A percentile compares a stretch with the other conserved stretches of the same genome.
These are phyloP conservation scores for Globisporangium nunn DNA, from an alignment of 352 stramenopile genomes.

Conservation along the genomic window DNA sequence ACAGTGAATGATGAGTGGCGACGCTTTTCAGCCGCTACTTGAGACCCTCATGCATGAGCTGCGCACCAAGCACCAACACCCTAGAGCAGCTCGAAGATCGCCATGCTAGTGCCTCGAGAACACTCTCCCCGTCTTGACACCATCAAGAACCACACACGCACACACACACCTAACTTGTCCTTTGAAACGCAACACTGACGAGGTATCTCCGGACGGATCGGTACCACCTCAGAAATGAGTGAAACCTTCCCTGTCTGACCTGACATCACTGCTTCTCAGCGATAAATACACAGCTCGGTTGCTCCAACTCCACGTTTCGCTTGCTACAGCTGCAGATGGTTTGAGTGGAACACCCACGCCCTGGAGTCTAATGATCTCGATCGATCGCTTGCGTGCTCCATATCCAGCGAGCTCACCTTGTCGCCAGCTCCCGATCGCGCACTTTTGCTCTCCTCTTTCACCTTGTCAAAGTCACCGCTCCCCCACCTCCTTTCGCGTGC, in stretches of 20 bases:
- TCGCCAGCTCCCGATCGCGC: neutral
- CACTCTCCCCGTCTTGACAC: neutral
- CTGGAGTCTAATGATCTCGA: neutral
- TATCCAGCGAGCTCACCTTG: slow-evolving; percentile 1
- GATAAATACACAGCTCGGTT: neutral
- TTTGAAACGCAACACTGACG: neutral
- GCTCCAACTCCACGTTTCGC: neutral
- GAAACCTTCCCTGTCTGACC: neutral
- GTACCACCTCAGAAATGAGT: neutral
- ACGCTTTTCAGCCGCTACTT: neutral
- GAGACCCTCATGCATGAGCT: neutral
- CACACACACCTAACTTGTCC: neutral
- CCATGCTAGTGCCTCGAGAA: neutral
- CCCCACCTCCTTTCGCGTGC: no score
- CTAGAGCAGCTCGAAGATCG: no score
- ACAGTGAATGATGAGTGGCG: neutral
- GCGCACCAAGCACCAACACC: neutral
- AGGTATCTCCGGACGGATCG: neutral
- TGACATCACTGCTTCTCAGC: neutral
- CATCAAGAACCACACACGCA: neutral
- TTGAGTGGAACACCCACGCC: slow-evolving; percentile 5
- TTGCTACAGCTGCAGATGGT: slow-evolving; percentile 5
- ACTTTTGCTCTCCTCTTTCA: slow-evolving; percentile 2
- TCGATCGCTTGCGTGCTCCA: neutral
- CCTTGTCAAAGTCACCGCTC: neutral